Conservation (phyloP, 2,329 filamentous ascomycete species). For the Aureobasidium pullulans region DNA sequence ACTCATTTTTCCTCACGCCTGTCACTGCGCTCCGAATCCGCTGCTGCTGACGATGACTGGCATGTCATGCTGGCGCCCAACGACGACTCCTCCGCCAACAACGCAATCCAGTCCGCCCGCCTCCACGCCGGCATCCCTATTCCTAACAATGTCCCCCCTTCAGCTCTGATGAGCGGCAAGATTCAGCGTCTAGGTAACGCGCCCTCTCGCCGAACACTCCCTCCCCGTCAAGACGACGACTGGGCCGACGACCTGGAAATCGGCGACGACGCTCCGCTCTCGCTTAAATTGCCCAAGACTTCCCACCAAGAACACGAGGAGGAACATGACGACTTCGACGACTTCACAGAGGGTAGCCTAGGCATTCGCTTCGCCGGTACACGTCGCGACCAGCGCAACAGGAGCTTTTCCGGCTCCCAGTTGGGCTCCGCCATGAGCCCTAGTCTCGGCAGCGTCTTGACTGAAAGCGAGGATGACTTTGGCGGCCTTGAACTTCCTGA, state of each 20-base stretch:
- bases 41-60: constrained; percentile 73
- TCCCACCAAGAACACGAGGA: neutral
- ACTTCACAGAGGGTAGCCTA: constrained; percentile 90
- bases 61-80: constrained; percentile 78
- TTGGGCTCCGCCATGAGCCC: constrained; percentile 77
- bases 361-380: constrained; percentile 87
- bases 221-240: constrained; percentile 35
- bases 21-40: constrained; percentile 75
- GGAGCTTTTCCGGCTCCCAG: constrained; percentile 60
- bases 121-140: constrained; percentile 79
- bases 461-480: constrained; percentile 85
- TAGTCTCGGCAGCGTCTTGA: constrained; percentile 81
- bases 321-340: constrained; percentile 67
- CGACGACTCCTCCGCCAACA: constrained; percentile 73
- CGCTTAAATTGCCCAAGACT: constrained; percentile 31
- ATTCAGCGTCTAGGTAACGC: constrained; percentile 76
- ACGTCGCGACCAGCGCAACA: constrained; percentile 66
- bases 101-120: constrained; percentile 81
- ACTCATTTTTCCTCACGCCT: constrained; percentile 69
- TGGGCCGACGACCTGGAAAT: constrained; percentile 46
- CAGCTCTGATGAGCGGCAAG: constrained; percentile 82
- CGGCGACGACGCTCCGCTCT: constrained; percentile 32
- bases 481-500: constrained; percentile 81
- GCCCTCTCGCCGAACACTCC: constrained; percentile 34
- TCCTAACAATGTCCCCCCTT: constrained; percentile 76